Conservation (phyloP, 805 yeast genomes). For the Candida germanica region DNA sequence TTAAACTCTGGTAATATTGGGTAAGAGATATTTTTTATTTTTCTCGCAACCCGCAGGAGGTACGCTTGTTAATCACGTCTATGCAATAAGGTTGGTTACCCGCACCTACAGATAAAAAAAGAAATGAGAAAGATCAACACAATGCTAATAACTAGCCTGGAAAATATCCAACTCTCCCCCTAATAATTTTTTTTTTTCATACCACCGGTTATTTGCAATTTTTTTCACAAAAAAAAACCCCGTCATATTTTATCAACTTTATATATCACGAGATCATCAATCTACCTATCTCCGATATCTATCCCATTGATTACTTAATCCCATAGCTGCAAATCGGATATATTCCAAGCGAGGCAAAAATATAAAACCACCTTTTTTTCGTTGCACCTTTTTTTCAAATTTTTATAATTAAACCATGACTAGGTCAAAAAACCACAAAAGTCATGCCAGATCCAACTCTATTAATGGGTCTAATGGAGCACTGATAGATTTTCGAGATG, state of each 20-base stretch:
- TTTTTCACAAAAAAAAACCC: too few species aligned
- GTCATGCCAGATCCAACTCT: background rate
- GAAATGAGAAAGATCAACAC: conserved; percentile 8
- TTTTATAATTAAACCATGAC: background rate
- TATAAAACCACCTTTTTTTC: background rate
- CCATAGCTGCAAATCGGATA: background rate
- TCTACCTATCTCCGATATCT: too few species aligned
- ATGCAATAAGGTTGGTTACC: conserved; percentile 7
- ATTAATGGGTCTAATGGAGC: background rate
- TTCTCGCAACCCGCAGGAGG: conserved; percentile 1
- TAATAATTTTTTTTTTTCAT: too few species aligned
- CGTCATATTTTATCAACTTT: too few species aligned
- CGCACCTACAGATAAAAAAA: conserved; percentile 4
- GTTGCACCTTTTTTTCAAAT: background rate
- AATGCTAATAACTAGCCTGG: conserved; percentile 5
- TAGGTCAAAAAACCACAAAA: background rate
- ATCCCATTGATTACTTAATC: too few species aligned
- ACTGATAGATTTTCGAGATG: background rate
- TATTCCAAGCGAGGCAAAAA: background rate
- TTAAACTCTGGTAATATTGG: conserved; percentile 9
- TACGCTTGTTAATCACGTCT: conserved; percentile 8
- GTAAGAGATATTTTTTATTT: background rate
- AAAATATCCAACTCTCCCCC: too few species aligned
- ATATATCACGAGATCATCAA: too few species aligned
- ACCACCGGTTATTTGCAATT: too few species aligned